phyloP scores from a whole-genome alignment of 495 filamentous ascomycete genomes.

The Chaetomium fimeti region DNA sequence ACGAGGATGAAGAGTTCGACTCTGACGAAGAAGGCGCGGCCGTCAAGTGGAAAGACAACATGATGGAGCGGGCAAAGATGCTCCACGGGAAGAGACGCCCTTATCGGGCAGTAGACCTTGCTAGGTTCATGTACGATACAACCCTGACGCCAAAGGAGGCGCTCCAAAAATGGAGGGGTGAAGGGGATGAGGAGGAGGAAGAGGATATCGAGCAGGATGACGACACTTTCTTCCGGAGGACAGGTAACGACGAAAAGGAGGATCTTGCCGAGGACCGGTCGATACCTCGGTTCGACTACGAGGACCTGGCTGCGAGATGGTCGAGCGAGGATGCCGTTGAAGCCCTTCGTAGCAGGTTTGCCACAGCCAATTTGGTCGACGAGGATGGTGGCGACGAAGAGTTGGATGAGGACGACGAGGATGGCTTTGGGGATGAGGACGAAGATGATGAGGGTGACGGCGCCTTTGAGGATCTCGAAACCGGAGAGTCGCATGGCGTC shows the following conservation, averaged over 20 bases:
- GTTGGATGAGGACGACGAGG: constrained; percentile 58
- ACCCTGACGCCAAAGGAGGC: constrained; percentile 72
- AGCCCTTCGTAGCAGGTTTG: constrained; percentile 68
- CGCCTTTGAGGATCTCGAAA: constrained; percentile 86
- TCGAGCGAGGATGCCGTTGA: constrained; percentile 73
- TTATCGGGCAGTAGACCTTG: constrained; percentile 76
- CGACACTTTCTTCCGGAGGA: constrained; percentile 79
- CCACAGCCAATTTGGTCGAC: constrained; percentile 60
- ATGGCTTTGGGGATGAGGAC: constrained; percentile 70
- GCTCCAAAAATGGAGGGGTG: constrained; percentile 74
- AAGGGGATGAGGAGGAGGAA: constrained; percentile 57
- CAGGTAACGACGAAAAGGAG: constrained; percentile 61
- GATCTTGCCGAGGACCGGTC: constrained; percentile 67
- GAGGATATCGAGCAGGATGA: constrained; percentile 61
- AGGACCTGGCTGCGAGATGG: constrained; percentile 81
- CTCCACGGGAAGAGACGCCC: constrained; percentile 66
- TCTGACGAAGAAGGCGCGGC: constrained; percentile 64
- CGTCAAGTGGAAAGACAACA: constrained; percentile 79
- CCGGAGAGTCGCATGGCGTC: constrained; percentile 58
- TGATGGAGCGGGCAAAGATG: constrained; percentile 69
- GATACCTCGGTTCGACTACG: constrained; percentile 77
- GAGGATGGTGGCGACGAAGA: constrained; percentile 52
- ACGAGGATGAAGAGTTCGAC: constrained; percentile 51
- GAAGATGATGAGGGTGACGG: constrained; percentile 74
- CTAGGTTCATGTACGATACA: constrained; percentile 84